A percentile compares a stretch with the other conserved stretches of the same genome.
Conservation (phyloP, 2,329 filamentous ascomycete species). For the Leptographium galeiforme region DNA sequence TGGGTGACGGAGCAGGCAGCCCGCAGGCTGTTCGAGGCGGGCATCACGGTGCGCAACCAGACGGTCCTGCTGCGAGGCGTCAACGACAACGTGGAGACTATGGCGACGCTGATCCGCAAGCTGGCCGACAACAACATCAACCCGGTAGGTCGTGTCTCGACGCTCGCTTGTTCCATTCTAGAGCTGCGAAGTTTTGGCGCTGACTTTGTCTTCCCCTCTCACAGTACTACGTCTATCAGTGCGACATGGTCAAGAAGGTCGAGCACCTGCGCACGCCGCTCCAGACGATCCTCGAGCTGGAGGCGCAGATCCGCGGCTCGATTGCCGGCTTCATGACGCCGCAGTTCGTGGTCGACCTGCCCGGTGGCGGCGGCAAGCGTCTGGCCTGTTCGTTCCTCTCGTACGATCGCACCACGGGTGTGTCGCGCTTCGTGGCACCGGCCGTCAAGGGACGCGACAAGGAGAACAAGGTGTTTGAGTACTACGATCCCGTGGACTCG, state of each 20-base stretch:
- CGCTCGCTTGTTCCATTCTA: no score
- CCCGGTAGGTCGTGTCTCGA: conserved; percentile 27
- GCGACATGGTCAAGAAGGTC: conserved; percentile 45
- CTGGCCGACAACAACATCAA: conserved; percentile 43
- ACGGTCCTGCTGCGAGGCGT: conserved; percentile 44
- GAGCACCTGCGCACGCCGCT: conserved; percentile 52
- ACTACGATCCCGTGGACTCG: conserved; percentile 37
- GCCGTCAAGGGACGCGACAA: conserved; percentile 32
- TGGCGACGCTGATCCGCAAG: conserved; percentile 37
- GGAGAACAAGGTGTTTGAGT: conserved; percentile 37
- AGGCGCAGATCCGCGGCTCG: conserved; percentile 42
- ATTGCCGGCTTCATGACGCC: conserved; percentile 52
- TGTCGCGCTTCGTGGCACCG: conserved; percentile 42
- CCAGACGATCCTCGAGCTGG: conserved; percentile 42
- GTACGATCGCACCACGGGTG: conserved; percentile 39
- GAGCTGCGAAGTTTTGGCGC: no score
- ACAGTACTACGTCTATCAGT: conserved; percentile 54
- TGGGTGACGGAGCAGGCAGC: conserved; percentile 43
- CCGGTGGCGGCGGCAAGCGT: conserved; percentile 49
- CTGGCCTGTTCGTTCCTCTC: conserved; percentile 37
- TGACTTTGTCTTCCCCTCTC: background rate
- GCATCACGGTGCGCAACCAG: conserved; percentile 46
- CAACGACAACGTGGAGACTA: conserved; percentile 40
- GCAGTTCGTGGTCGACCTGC: conserved; percentile 49
- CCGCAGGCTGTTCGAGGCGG: conserved; percentile 33